Evolutionary conservation across 805 yeast species (phyloP).

Genomic region (Tetrapisispora namnaoensis): DNA sequence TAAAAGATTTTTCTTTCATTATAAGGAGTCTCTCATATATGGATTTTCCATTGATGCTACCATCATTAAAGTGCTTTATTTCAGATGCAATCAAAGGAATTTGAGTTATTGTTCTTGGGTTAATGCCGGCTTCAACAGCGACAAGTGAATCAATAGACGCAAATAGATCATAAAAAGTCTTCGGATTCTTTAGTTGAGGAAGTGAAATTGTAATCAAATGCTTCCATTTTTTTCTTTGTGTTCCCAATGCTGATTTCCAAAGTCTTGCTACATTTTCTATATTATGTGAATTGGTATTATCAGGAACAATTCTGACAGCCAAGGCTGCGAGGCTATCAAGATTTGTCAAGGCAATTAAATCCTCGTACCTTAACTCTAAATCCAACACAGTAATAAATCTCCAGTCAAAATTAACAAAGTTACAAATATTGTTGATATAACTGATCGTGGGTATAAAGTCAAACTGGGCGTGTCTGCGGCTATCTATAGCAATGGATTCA

Average conservation of each 20-base stretch:
- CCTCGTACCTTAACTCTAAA: not conserved
- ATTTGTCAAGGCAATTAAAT: slow-evolving; percentile 4
- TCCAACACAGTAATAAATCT: slow-evolving; percentile 3
- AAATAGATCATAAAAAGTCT: slow-evolving; percentile 7
- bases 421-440: slow-evolving; percentile 2
- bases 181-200: slow-evolving; percentile 8
- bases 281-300: not conserved
- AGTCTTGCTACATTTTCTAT: slow-evolving; percentile 4
- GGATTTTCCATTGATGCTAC: not conserved
- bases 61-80: not conserved
- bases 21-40: not conserved
- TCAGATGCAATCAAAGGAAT: not conserved
- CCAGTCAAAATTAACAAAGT: not conserved
- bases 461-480: not conserved
- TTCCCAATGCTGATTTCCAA: slow-evolving; percentile 6
- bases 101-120: not conserved
- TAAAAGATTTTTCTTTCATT: not conserved
- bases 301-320: slow-evolving; percentile 1
- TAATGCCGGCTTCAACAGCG: not conserved
- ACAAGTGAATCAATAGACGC: slow-evolving; percentile 6
- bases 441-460: slow-evolving; percentile 4
- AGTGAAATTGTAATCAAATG: slow-evolving; percentile 3
- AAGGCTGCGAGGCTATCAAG: slow-evolving; percentile 4
- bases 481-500: not conserved
- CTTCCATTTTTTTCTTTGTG: slow-evolving; percentile 6